A percentile compares a stretch with the other conserved stretches of the same genome.
Evolutionary conservation across 345 rosid genomes (phyloP).

Genomic region (Salix viminalis): DNA sequence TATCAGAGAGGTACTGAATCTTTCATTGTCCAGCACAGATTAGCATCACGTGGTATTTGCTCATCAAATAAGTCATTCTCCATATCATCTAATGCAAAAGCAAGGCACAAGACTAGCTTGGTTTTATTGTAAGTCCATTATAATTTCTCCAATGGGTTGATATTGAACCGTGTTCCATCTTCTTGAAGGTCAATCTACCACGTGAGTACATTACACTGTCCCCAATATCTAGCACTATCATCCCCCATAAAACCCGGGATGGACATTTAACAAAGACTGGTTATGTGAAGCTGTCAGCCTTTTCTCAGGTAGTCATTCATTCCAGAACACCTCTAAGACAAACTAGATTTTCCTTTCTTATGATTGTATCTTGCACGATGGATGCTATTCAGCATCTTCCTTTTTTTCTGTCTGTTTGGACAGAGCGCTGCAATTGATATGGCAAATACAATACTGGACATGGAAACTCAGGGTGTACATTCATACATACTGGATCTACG

Average conservation of each 20-base stretch:
- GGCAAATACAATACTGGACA: constrained; percentile 55
- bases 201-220: constrained; percentile 78
- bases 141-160: neutral
- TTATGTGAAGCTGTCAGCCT: constrained; percentile 64
- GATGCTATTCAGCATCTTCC: neutral
- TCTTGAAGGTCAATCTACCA: constrained; percentile 60
- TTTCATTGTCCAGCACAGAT: neutral
- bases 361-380: neutral
- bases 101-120: neutral
- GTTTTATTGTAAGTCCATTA: neutral
- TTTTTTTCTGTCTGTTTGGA: constrained; percentile 11
- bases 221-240: constrained; percentile 72
- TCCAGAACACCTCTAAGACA: neutral
- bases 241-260: constrained; percentile 65
- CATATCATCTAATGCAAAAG: neutral
- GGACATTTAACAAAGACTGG: constrained; percentile 69
- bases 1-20: constrained; percentile 54
- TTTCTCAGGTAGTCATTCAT: constrained; percentile 61
- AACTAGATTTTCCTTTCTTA: neutral
- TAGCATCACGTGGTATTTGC: too few species aligned
- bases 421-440: constrained; percentile 84
- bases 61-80: neutral
- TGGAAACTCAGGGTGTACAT: constrained; percentile 72
- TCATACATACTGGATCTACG: constrained; percentile 83
- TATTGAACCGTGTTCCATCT: constrained; percentile 7